Evolutionary conservation across 2,329 filamentous ascomycete genomes (phyloP), one percentile per base, ranked within the genome.

Genomic region (Cladophialophora yegresii): DNA sequence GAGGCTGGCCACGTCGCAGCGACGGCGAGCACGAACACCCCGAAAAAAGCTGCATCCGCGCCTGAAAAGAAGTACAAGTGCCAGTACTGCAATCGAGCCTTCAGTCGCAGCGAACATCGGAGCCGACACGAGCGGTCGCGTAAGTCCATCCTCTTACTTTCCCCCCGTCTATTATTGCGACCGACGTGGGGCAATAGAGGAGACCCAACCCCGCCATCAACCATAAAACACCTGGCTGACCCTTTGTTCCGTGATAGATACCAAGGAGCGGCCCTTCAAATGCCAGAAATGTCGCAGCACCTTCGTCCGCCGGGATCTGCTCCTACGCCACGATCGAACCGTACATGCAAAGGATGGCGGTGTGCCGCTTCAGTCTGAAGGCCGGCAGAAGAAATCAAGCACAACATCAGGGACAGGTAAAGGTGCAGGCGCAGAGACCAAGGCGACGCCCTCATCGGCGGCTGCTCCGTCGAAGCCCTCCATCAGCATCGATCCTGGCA

Each of bases 41-140:
- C 89, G 74, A 87, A 90, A 79, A 96, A 96, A 81, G 80, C 89
- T 71, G 83, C 89, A 67, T 81, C 88, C 72, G 89, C 87, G 72
- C 92, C 93, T 62, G 95, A 98, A 83, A 93, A 96, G 84, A 96
- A 97, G 81, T 99, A 99, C 87, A 97, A 98, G 79, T 99, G 95
- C 82, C 92, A 96, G 83, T 98, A 96, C 80, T 98, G 95, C 83
- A 93, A 93, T 81, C 87, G 95, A 79, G 95, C 95, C 69, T 99
- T 99, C 79, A 97, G 93, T 82, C 86, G 95, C 78, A 96, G 92
- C 78, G 95, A 99, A 80, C 95, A 99, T 79, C 87, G 95, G 73
- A 97, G 92, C 80, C 86, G 95, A 79, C 95, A 99, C 80, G 95
- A 99, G 81, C 87, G 95, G 81, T 96, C 92, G 77, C 95, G 95